Evolutionary conservation across 805 yeast genomes (phyloP).

Genomic region (Saccharomycopsis lassenensis): DNA sequence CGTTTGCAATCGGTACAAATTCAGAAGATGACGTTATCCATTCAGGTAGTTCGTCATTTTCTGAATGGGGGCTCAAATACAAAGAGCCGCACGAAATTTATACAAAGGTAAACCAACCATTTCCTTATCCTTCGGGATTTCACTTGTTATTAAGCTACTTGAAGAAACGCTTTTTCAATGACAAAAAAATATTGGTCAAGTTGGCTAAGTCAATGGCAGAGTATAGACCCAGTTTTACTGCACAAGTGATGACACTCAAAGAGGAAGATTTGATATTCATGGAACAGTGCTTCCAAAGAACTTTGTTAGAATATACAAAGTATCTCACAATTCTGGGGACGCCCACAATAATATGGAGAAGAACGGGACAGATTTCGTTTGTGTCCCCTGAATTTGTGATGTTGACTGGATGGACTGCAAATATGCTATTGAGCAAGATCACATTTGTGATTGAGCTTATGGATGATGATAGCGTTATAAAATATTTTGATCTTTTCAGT

Average conservation of each 20-base stretch:
- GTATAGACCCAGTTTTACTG: conserved; percentile 86
- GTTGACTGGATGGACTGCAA: conserved; percentile 81
- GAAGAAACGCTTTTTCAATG: conserved; percentile 45
- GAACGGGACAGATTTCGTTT: conserved; percentile 91
- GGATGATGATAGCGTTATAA: conserved; percentile 80
- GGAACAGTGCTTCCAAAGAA: conserved; percentile 94
- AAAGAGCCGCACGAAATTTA: conserved; percentile 73
- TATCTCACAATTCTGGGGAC: conserved; percentile 81
- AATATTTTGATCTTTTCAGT: conserved; percentile 77
- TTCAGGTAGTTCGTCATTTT: not conserved
- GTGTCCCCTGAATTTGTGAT: conserved; percentile 91
- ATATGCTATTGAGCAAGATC: conserved; percentile 51
- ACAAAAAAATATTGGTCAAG: conserved; percentile 55
- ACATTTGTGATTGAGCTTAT: conserved; percentile 70
- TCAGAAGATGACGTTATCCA: conserved; percentile 16
- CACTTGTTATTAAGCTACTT: conserved; percentile 71
- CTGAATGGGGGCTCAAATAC: conserved; percentile 31
- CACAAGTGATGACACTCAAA: conserved; percentile 77
- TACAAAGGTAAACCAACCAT: conserved; percentile 62
- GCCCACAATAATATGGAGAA: conserved; percentile 90
- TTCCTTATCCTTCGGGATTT: conserved; percentile 83
- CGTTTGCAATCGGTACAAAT: conserved; percentile 24
- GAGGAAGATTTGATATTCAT: conserved; percentile 89
- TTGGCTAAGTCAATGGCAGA: conserved; percentile 86
- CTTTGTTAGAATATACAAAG: conserved; percentile 78